Conservation (phyloP, 1,284 basidiomycete species). For the Vanrija sp. region DNA sequence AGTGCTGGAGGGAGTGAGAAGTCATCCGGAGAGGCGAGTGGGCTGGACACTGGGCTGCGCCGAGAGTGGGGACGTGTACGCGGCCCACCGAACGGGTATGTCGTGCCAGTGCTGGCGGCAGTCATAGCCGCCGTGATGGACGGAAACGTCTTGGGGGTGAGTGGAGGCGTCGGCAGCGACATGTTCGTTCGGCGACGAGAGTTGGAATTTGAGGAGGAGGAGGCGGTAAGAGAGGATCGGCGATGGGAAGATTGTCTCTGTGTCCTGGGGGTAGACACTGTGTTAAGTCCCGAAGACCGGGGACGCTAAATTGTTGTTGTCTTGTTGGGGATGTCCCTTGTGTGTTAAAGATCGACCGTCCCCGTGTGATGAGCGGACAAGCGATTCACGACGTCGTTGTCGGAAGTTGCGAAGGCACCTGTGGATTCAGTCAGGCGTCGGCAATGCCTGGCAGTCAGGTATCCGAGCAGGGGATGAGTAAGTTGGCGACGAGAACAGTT, state of each 20-base stretch:
- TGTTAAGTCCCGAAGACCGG: not conserved
- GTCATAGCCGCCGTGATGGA: not conserved
- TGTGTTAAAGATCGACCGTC: no score
- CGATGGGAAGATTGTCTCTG: no score
- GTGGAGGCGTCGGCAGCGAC: conserved; percentile 30
- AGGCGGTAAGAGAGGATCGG: no score
- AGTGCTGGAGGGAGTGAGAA: conserved; percentile 12
- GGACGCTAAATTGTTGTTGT: not conserved
- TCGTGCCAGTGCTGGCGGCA: not conserved
- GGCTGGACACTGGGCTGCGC: not conserved
- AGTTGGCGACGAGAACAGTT: no score
- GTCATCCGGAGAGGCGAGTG: conserved; percentile 8
- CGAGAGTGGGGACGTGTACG: not conserved
- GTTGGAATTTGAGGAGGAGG: not conserved
- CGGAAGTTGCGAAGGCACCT: no score
- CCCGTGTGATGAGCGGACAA: no score
- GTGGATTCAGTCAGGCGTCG: no score
- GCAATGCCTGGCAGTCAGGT: no score
- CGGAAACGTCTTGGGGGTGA: conserved; percentile 28
- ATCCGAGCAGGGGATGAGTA: no score
- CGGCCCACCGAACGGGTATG: not conserved
- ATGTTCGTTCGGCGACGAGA: not conserved
- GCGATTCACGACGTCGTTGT: no score
- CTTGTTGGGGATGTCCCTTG: not conserved
- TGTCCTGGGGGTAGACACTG: no score